Percentiles rank a stretch among this genome's conserved stretches.
These are phyloP conservation scores for Metahyphopichia silvanorum DNA, from an alignment of 805 yeast species.

Conservation along the genomic window DNA sequence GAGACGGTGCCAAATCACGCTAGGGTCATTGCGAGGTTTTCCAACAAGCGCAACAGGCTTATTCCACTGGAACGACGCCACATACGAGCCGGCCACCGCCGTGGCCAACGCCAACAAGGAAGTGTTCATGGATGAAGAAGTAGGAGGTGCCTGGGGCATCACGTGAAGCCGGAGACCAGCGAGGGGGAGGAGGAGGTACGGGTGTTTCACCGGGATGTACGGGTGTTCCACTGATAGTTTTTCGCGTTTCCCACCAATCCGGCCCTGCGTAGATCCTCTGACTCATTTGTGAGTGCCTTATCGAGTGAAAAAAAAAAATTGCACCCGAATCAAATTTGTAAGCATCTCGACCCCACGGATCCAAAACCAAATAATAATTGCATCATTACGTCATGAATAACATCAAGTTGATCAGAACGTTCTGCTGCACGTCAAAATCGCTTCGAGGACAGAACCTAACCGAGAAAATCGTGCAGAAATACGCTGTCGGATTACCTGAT, in stretches of 20 bases:
- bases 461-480: constrained; percentile 91
- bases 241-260: not conserved
- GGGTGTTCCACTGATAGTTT: not conserved
- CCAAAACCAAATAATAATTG: no score
- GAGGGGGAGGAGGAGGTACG: no score
- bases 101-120: constrained; percentile 1
- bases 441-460: constrained; percentile 76
- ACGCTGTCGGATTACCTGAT: constrained; percentile 81
- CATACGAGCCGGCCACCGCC: constrained; percentile 33
- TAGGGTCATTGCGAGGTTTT: constrained; percentile 39
- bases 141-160: no score
- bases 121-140: no score
- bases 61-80: constrained; percentile 34
- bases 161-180: no score
- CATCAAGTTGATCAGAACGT: constrained; percentile 2
- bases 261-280: no score
- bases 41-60: constrained; percentile 18
- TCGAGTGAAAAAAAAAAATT: no score
- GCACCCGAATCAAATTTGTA: no score
- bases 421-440: no score
- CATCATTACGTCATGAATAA: no score
- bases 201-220: not conserved
- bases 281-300: no score
- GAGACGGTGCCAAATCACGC: constrained; percentile 41
- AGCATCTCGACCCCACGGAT: no score